phyloP scores from a whole-genome alignment of 169 alveolate genomes.

The Perkinsus marinus region DNA sequence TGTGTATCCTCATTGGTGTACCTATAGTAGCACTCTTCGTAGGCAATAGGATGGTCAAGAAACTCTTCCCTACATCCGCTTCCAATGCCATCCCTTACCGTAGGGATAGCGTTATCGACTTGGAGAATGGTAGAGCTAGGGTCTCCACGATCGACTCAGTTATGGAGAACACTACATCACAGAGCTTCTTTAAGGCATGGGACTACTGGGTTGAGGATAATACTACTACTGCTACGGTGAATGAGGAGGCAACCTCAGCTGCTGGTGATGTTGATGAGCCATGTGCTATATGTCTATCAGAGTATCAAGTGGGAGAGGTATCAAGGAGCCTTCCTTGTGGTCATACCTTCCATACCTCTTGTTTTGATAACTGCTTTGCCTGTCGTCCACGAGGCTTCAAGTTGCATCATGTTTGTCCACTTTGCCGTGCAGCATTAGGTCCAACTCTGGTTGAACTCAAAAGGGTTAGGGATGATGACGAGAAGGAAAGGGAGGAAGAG shows the following conservation, averaged over 20 bases:
- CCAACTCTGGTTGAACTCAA: neutral
- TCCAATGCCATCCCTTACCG: neutral
- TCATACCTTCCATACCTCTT: neutral
- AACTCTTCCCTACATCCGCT: neutral
- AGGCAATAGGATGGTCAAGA: neutral
- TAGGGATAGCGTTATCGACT: neutral
- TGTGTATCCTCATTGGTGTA: neutral
- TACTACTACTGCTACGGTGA: neutral
- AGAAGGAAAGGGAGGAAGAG: neutral
- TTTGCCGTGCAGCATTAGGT: neutral
- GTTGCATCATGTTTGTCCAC: neutral
- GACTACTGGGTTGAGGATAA: neutral
- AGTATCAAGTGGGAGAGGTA: neutral
- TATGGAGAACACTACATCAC: neutral
- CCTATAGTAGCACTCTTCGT: neutral
- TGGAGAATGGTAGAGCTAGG: neutral
- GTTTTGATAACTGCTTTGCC: neutral
- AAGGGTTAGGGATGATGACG: neutral
- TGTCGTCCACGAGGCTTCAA: neutral
- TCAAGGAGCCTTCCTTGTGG: neutral
- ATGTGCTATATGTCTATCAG: neutral
- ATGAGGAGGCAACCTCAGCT: neutral
- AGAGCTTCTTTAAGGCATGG: neutral
- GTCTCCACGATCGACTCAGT: neutral
- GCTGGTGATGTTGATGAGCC: neutral